phyloP scores from a whole-genome alignment of 352 stramenopile species.

The Ophiocytium majus region DNA sequence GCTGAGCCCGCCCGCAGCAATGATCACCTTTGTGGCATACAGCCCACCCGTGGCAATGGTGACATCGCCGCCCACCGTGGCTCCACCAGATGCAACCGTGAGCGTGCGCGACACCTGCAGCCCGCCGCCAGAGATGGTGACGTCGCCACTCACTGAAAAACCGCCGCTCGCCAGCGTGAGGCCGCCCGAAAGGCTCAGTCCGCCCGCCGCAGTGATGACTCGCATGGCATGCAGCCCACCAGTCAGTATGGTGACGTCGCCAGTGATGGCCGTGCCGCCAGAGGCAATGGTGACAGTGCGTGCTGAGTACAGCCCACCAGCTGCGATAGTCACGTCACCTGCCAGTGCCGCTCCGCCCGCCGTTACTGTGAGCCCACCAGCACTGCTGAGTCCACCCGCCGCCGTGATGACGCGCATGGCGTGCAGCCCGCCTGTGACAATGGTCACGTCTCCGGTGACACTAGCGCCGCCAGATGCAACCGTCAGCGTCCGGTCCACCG shows the following conservation, averaged over 20 bases:
- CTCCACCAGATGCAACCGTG: not conserved
- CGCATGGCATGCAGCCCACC: not conserved
- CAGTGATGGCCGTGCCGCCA: not conserved
- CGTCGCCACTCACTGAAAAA: too few species aligned
- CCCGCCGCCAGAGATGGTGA: too few species aligned
- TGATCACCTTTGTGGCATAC: not conserved
- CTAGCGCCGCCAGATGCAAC: not conserved
- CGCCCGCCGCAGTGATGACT: not conserved
- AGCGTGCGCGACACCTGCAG: not conserved
- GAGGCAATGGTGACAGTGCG: not conserved
- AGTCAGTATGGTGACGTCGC: not conserved
- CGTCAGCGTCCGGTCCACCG: too few species aligned
- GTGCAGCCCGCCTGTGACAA: not conserved
- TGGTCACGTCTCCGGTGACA: not conserved
- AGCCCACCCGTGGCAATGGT: not conserved
- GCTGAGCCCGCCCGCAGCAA: not conserved
- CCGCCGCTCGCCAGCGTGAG: too few species aligned
- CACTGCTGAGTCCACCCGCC: not conserved
- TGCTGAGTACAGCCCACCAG: not conserved
- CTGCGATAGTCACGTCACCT: not conserved
- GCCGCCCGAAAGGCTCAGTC: not conserved
- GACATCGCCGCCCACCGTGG: not conserved
- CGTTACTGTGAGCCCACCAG: not conserved
- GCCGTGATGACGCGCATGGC: not conserved
- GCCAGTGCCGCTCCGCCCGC: not conserved